phyloP scores from a whole-genome alignment of 2,329 filamentous ascomycete genomes.

The Paecilomyces formosus region DNA sequence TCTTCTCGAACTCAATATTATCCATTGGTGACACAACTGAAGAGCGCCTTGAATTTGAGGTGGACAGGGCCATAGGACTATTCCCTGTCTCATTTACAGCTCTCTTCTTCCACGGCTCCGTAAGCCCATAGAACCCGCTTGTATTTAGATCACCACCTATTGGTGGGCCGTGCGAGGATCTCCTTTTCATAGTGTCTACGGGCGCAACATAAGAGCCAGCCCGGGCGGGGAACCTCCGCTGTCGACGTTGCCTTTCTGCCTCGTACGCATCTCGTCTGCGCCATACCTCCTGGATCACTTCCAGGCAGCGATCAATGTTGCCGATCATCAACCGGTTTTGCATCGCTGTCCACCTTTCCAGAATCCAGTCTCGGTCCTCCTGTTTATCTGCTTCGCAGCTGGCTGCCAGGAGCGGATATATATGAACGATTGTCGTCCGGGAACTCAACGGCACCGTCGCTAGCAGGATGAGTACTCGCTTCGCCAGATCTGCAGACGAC shows the following conservation, averaged over 20 bases:
- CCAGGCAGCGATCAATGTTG: slow-evolving; percentile 58
- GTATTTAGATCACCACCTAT: slow-evolving; percentile 18
- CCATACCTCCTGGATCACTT: slow-evolving; percentile 63
- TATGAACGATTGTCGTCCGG: slow-evolving; percentile 59
- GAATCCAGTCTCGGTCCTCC: slow-evolving; percentile 59
- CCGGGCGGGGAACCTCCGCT: slow-evolving; percentile 20
- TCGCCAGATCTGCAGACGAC: slow-evolving; percentile 51
- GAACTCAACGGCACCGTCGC: slow-evolving; percentile 57
- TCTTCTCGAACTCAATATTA: slow-evolving; percentile 51
- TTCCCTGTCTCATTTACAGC: slow-evolving; percentile 4
- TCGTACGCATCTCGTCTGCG: slow-evolving; percentile 50
- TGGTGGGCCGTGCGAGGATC: slow-evolving; percentile 3
- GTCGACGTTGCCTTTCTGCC: slow-evolving; percentile 27
- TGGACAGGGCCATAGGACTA: neutral
- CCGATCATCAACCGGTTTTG: slow-evolving; percentile 57
- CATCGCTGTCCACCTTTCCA: slow-evolving; percentile 56
- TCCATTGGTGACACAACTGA: slow-evolving; percentile 28
- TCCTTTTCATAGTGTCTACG: slow-evolving; percentile 13
- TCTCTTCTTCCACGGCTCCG: slow-evolving; percentile 19
- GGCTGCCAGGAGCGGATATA: slow-evolving; percentile 61
- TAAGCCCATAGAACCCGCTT: slow-evolving; percentile 13
- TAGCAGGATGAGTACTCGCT: slow-evolving; percentile 54
- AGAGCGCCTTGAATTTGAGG: slow-evolving; percentile 14
- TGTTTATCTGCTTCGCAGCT: slow-evolving; percentile 55
- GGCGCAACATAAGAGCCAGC: slow-evolving; percentile 10